Percentiles rank a stretch among this genome's conserved stretches.
phyloP scores from a whole-genome alignment of 176 grass and related monocot genomes.

The Oryza brachyantha region DNA sequence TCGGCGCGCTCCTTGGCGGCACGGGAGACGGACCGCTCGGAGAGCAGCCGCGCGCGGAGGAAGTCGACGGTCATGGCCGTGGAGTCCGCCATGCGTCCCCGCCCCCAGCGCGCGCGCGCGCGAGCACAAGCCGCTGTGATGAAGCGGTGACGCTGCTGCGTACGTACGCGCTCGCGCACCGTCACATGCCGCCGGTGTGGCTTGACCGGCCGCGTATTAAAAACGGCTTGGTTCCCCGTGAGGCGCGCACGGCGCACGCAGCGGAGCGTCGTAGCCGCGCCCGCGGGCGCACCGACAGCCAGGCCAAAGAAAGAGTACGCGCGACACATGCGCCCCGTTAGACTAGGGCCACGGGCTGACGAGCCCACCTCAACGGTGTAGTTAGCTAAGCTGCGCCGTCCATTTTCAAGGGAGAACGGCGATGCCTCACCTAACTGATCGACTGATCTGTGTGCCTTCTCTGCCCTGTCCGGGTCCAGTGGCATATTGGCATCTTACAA shows the following conservation, averaged over 20 bases:
- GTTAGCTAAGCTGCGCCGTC: slow-evolving; percentile 9
- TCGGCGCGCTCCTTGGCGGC: slow-evolving; percentile 84
- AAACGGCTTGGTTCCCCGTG: slow-evolving; percentile 3
- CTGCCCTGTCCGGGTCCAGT: neutral
- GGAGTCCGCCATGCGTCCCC: slow-evolving; percentile 73
- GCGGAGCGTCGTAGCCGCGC: neutral
- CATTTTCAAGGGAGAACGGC: slow-evolving; percentile 13
- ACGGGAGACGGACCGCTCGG: slow-evolving; percentile 82
- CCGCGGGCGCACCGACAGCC: slow-evolving; percentile 17
- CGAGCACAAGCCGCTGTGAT: neutral
- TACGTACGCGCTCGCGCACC: neutral
- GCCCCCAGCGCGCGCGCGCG: neutral
- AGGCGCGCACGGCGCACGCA: slow-evolving; percentile 10
- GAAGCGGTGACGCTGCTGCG: neutral
- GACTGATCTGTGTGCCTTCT: neutral
- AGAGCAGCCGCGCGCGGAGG: slow-evolving; percentile 90
- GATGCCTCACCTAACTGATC: slow-evolving; percentile 41
- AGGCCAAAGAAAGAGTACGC: neutral
- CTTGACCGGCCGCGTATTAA: slow-evolving; percentile 13
- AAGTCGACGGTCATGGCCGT: slow-evolving; percentile 94
- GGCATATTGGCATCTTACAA: neutral
- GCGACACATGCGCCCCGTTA: slow-evolving; percentile 1
- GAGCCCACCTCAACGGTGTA: neutral
- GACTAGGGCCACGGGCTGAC: slow-evolving; percentile 5
- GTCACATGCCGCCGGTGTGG: neutral